These are phyloP conservation scores for Coniferiporia sulphurascens DNA, from an alignment of 1,284 basidiomycete species.

Conservation along the genomic window DNA sequence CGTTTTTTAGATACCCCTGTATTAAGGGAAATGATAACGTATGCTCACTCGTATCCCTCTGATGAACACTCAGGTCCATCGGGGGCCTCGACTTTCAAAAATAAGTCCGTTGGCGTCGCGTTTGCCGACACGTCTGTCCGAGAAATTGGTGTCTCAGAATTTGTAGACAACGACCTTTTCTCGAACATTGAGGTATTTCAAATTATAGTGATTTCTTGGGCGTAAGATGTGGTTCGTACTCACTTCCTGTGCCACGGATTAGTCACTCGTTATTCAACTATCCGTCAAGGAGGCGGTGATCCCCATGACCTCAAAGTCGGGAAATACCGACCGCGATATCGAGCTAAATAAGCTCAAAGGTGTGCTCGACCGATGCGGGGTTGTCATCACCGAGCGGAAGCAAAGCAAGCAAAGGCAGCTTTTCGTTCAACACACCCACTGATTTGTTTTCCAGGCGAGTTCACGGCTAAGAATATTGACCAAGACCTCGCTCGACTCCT, in stretches of 20 bases:
- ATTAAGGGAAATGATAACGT: not conserved
- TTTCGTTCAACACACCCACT: not conserved
- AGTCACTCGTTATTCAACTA: conserved; percentile 94
- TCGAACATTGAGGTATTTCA: conserved; percentile 84
- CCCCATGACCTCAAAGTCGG: conserved; percentile 60
- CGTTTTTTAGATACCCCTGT: not conserved
- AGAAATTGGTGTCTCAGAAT: conserved; percentile 79
- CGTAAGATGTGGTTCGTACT: conserved; percentile 63
- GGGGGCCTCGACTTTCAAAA: conserved; percentile 43
- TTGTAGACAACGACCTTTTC: conserved; percentile 92
- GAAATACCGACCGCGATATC: conserved; percentile 74
- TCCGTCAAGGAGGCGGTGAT: conserved; percentile 93
- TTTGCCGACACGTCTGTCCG: conserved; percentile 75
- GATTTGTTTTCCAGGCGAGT: conserved; percentile 61
- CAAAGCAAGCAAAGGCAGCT: conserved; percentile 49
- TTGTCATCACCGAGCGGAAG: conserved; percentile 87
- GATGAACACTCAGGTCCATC: conserved; percentile 23
- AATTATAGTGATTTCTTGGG: conserved; percentile 53
- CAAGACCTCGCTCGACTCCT: conserved; percentile 84
- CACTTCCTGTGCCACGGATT: conserved; percentile 1
- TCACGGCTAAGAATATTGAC: conserved; percentile 74
- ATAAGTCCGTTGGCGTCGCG: conserved; percentile 64
- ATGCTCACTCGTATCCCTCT: not conserved
- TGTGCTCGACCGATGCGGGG: conserved; percentile 85
- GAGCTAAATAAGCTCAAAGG: conserved; percentile 83